Conservation (phyloP, 2,329 filamentous ascomycete genomes). For the Blastomyces parvus region DNA sequence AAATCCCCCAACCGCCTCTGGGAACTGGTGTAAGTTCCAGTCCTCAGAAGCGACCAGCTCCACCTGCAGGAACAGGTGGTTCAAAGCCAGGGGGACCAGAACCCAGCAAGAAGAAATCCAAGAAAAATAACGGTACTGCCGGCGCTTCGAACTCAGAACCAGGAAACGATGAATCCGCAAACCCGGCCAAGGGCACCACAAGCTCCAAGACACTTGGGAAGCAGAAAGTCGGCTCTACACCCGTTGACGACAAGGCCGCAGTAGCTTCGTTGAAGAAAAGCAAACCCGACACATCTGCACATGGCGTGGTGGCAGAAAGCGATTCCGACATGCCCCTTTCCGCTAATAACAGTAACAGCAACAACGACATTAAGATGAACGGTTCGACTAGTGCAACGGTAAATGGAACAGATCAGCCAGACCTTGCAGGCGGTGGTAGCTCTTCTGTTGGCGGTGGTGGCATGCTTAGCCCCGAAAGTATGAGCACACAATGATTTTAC, state of each 20-base stretch:
- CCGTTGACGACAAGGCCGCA: constrained; percentile 12
- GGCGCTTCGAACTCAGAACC: constrained; percentile 27
- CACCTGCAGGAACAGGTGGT: constrained; percentile 20
- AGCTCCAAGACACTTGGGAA: constrained; percentile 44
- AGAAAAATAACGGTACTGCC: constrained; percentile 32
- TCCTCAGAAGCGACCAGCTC: constrained; percentile 34
- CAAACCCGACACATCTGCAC: constrained; percentile 9
- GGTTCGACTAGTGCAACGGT: constrained; percentile 32
- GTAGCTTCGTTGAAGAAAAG: constrained; percentile 13
- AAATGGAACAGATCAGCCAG: constrained; percentile 53
- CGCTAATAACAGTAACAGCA: constrained; percentile 11
- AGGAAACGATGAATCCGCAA: constrained; percentile 29
- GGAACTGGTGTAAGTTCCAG: constrained; percentile 26
- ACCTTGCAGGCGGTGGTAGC: constrained; percentile 31
- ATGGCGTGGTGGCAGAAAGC: constrained; percentile 3
- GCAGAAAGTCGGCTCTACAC: constrained; percentile 31
- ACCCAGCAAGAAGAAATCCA: constrained; percentile 36
- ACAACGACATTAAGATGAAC: constrained; percentile 24
- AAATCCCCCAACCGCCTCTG: constrained; percentile 31
- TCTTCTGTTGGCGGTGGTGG: constrained; percentile 49
- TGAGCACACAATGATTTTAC: constrained; percentile 38
- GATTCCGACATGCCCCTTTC: constrained; percentile 8
- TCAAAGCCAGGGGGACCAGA: constrained; percentile 25
- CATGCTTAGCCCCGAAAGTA: constrained; percentile 80
- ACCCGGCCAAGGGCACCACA: constrained; percentile 17